phyloP scores from a whole-genome alignment of 108 stramenopile species.

The Schizochytrium sp. region DNA sequence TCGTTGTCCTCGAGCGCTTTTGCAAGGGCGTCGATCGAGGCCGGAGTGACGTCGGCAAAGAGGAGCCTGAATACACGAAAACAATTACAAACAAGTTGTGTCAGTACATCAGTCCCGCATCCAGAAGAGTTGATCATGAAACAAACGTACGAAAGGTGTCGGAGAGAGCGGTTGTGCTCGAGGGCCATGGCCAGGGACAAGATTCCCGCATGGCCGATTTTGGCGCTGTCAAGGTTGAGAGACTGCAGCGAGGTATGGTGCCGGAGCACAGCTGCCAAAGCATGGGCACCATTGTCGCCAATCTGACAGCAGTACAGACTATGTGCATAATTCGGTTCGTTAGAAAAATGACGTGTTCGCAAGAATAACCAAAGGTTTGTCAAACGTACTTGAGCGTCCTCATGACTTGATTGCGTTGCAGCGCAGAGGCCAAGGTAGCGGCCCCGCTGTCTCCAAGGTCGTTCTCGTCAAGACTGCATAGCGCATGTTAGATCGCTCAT shows the following conservation, averaged over 20 bases:
- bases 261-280: not conserved
- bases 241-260: not conserved
- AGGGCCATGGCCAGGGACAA: not conserved
- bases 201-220: not conserved
- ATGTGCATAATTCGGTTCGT: too few species aligned
- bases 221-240: not conserved
- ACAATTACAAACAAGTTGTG: not conserved
- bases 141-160: not conserved
- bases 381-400: not conserved
- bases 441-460: not conserved
- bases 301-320: constrained; percentile 6
- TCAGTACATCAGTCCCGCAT: not conserved
- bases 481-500: too few species aligned
- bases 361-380: not conserved
- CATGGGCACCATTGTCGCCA: constrained; percentile 26
- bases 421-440: not conserved
- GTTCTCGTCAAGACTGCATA: not conserved
- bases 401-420: not conserved
- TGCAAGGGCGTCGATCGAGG: too few species aligned
- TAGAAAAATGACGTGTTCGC: not conserved
- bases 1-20: not conserved
- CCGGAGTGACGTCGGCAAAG: too few species aligned
- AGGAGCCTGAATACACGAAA: too few species aligned
- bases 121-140: too few species aligned
- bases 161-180: not conserved